These are phyloP conservation scores for Ichthyophthirius multifiliis DNA, from an alignment of 169 alveolate genomes.

Conservation along the genomic window DNA sequence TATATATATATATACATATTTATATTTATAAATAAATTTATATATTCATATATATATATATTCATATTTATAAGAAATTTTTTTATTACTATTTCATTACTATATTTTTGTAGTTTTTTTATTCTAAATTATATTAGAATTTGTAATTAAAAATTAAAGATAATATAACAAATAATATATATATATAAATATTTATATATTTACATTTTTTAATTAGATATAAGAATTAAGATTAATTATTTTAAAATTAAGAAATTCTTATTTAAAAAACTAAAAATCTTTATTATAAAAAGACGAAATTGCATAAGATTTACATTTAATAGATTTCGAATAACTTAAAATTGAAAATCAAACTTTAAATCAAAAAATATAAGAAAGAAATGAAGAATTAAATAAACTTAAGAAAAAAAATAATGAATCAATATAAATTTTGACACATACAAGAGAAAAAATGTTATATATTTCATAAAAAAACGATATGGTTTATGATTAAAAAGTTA, in stretches of 20 bases:
- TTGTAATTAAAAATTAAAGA: too few relatives aligned
- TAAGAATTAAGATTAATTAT: slow-evolving; percentile 81
- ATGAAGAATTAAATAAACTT: slow-evolving; percentile 89
- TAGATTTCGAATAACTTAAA: slow-evolving; percentile 94
- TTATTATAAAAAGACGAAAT: slow-evolving; percentile 88
- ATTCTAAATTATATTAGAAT: too few relatives aligned
- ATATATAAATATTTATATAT: too few relatives aligned
- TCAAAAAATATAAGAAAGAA: slow-evolving; percentile 91
- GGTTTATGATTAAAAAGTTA: slow-evolving; percentile 54
- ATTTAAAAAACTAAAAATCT: slow-evolving; percentile 82
- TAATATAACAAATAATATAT: too few relatives aligned
- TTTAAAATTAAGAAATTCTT: slow-evolving; percentile 83
- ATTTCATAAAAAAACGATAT: slow-evolving; percentile 65
- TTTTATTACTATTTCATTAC: too few relatives aligned
- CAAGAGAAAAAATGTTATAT: slow-evolving; percentile 87
- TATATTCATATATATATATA: too few relatives aligned
- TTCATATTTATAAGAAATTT: too few relatives aligned
- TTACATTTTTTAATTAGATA: too few relatives aligned
- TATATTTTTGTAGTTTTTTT: too few relatives aligned
- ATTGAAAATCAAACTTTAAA: slow-evolving; percentile 93
- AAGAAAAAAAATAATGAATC: slow-evolving; percentile 86
- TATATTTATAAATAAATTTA: slow-evolving; percentile 26
- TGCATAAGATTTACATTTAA: slow-evolving; percentile 91
- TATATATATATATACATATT: neutral
- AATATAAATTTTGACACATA: slow-evolving; percentile 90